Percentiles rank a stretch among this genome's conserved stretches.
Evolutionary conservation across 1,284 basidiomycete genomes (phyloP).

Genomic region (Heliocybe sulcata): DNA sequence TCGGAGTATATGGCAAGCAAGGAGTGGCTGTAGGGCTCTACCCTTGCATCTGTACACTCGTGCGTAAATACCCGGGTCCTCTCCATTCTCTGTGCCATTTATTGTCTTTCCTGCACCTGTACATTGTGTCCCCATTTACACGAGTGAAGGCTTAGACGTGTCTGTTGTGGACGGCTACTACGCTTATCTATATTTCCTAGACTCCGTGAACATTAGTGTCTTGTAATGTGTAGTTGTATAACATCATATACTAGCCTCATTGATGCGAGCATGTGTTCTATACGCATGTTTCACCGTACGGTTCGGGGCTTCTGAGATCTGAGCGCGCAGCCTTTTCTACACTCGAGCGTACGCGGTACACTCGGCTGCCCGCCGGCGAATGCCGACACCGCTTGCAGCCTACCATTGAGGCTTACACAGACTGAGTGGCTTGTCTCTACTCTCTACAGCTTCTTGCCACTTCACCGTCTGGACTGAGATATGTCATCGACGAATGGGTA

Average conservation of each 20-base stretch:
- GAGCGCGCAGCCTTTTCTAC: background rate
- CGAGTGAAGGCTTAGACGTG: background rate
- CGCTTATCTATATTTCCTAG: background rate
- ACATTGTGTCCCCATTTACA: background rate
- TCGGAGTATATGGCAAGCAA: conserved; percentile 1
- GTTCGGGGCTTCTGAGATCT: background rate
- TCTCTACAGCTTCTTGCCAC: background rate
- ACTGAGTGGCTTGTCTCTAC: background rate
- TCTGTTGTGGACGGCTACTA: background rate
- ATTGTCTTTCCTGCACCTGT: background rate
- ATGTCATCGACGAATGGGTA: conserved; percentile 36
- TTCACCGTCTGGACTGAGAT: conserved; percentile 3
- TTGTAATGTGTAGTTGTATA: background rate
- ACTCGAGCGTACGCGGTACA: background rate
- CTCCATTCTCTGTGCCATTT: background rate
- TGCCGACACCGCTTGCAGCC: background rate
- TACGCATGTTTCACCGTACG: background rate
- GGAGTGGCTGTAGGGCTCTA: background rate
- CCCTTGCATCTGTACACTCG: background rate
- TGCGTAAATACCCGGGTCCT: background rate
- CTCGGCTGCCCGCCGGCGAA: background rate
- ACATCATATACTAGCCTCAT: background rate
- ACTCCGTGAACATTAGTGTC: background rate
- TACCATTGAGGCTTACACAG: background rate
- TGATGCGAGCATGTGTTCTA: background rate